Evolutionary conservation across 352 stramenopile genomes (phyloP), one percentile per base, ranked within the genome.

Genomic region (Pythium oligandrum): DNA sequence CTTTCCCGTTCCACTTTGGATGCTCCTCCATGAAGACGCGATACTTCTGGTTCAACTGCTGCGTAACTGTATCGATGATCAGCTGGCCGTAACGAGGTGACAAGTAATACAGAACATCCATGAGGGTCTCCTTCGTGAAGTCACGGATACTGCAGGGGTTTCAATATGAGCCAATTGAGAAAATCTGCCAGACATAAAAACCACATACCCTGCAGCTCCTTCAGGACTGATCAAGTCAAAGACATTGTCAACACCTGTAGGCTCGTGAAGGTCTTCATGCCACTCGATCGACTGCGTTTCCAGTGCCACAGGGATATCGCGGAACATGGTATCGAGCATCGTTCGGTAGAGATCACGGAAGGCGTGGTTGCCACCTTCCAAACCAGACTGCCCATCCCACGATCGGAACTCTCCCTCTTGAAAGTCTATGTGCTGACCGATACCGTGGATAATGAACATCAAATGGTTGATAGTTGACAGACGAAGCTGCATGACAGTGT

Each of bases 61-160:
- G 62, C 11, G 83, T 92, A 48, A 97, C 90, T 4, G 91, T 90
- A 66, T 96, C 78, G 42, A 97, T 74, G 45, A 98, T 96, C 17
- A 96, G 68, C 55, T 97, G 90, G 5, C 92, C 86, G 60, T 96
- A 96, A 3, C 83, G 71, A 37, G 89, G 86, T 12, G 82, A 95
- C 60, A 97, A 69, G 67, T 97, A 98, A 48, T 96, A 98, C 3
- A 97, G 61, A n/a, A 97, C 81, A 51, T 98, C 91, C 83, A 98
- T 95, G 35, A 98, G 71, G 0, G 91, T 96, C 64, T 97, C 90
- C 59, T 98, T 98, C 59, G 88, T 96, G 60, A 97, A 98, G 34
- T 96, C 75, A 40, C 91, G 76, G 61, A 98, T 90, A 38, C 84
- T 92, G 57, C 6, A 32, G 4, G 17, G 17, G 17, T 26, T 26